Evolutionary conservation across 78 protist species (phyloP), one percentile per base, ranked within the genome.

Genomic region (Protostelium mycophagum): DNA sequence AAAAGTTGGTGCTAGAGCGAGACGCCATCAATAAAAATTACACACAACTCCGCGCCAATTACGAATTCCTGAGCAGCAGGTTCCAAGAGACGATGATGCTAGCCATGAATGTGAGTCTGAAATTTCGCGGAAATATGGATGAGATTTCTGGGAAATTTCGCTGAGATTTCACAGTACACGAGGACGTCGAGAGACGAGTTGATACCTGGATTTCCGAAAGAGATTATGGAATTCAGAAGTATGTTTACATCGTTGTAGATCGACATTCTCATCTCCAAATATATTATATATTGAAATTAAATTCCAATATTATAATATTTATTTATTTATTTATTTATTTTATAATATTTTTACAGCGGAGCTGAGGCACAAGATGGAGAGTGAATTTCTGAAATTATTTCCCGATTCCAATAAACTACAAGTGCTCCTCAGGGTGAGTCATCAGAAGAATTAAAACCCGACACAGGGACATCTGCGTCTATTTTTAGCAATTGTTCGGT

Each of bases 381-480:
- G 73, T 51, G 73, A 51, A 51, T 51, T 51, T 16, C 16, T 51
- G 16, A 51, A 51, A 16, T 51, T 51, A 51, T 51, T 51, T 16
- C 73, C 73, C 73, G 73, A 51, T 51, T 51, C 73, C 31, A 51
- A 51, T 16, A 51, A 51, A 51, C 31, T 51, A 5, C 73, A 51
- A 51, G 73, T 51, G 31, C 73, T 51, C 73, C 73, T 51, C 73
- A 51, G 73, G 73, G 73, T 51, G 73, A 51, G 73, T 51, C n/a
- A n/a, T n/a, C n/a, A n/a, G n/a, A n/a, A n/a, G n/a, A n/a, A n/a
- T n/a, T n/a, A n/a, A n/a, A n/a, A n/a, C n/a, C n/a, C n/a, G n/a
- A n/a, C n/a, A n/a, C n/a, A n/a, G n/a, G n/a, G n/a, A n/a, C n/a
- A n/a, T n/a, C n/a, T n/a, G n/a, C n/a, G n/a, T n/a, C n/a, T n/a